Evolutionary conservation across 2,329 filamentous ascomycete genomes (phyloP), one percentile per base, ranked within the genome.

Genomic region (Boeremia exigua): DNA sequence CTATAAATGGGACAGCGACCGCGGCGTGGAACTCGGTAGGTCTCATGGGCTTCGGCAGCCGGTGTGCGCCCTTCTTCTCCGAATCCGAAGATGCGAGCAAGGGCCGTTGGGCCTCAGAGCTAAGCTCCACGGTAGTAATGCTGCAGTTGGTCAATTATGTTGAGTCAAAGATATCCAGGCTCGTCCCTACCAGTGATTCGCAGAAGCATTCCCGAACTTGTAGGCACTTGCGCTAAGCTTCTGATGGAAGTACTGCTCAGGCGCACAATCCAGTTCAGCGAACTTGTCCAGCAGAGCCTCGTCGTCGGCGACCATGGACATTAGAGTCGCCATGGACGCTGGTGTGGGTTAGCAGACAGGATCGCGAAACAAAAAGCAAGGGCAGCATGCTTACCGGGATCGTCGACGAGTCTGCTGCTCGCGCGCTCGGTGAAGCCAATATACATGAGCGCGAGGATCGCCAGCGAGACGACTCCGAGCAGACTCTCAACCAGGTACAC

Each of bases 401-500:
- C 34, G 11, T 48, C 45, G 32, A 19, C 15, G 7, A 48, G 25
- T 17, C 34, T 39, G 7, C 32, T 30, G n/a, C 15, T 48, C n/a
- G 30, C 25, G 12, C 32, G 23, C n/a, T 37, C 33, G 28, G 27
- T 30, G 28, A 38, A 30, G 23, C 36, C 19, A 14, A 48, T 30
- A 15, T 64, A 61, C 4, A 74, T 15, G 4, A 76, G 47, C 1
- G 29, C 42, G 6, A 61, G 25, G 4, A 69, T 48, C n/a, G 65
- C 58, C 4, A 74, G 4, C 6, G 60, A 58, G 1, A 75, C 54
- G 0, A 65, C 23, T 1, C 39, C 66, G 1, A 79, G 61, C 2
- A 78, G 51, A 0, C 49, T 69, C 25, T 75, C 68, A 0, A 76
- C 69, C 15, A 76, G 54, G 38, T 73, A 75, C 0, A 72, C 69